A percentile compares a stretch with the other conserved stretches of the same genome.
Evolutionary conservation across 495 filamentous ascomycete genomes (phyloP).

Genomic region (Penicillium paradoxum): DNA sequence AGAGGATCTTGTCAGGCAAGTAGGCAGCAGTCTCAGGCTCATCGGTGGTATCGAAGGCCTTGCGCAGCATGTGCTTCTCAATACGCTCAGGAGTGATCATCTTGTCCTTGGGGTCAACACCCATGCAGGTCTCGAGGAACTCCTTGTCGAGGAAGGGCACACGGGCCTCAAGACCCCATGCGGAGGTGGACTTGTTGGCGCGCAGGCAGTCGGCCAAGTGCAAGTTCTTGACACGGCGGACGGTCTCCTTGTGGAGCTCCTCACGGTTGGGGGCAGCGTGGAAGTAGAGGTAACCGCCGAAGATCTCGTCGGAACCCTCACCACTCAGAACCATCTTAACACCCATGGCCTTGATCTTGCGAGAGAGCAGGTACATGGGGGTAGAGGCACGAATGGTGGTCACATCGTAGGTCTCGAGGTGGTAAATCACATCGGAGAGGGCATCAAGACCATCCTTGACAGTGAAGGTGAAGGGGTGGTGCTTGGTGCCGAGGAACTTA

Average conservation of each 20-base stretch:
- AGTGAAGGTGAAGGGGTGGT: constrained; percentile 97
- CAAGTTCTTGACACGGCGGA: constrained; percentile 89
- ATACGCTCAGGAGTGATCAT: constrained; percentile 87
- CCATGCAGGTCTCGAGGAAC: constrained; percentile 89
- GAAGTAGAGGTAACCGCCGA: constrained; percentile 98
- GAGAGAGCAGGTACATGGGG: constrained; percentile 94
- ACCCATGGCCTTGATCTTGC: constrained; percentile 98
- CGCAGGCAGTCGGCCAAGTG: constrained; percentile 92
- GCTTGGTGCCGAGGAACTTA: constrained; percentile 91
- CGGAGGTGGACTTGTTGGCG: constrained; percentile 98
- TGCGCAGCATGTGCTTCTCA: constrained; percentile 95
- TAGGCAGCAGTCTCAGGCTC: constrained; percentile 76
- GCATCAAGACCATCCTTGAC: constrained; percentile 95
- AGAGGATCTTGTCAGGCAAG: constrained; percentile 90
- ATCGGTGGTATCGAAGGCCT: constrained; percentile 90
- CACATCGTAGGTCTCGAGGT: constrained; percentile 95
- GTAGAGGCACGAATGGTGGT: constrained; percentile 98
- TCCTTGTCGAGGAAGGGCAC: constrained; percentile 96
- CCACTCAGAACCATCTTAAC: constrained; percentile 99
- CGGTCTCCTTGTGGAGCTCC: constrained; percentile 89
- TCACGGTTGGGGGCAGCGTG: constrained; percentile 84
- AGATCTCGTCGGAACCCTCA: constrained; percentile 96
- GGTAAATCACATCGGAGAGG: constrained; percentile 93
- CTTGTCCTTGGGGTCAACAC: constrained; percentile 89
- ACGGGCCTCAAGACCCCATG: constrained; percentile 96